Evolutionary conservation across 306 rosid genomes (phyloP).

Genomic region (Lablab purpureus): DNA sequence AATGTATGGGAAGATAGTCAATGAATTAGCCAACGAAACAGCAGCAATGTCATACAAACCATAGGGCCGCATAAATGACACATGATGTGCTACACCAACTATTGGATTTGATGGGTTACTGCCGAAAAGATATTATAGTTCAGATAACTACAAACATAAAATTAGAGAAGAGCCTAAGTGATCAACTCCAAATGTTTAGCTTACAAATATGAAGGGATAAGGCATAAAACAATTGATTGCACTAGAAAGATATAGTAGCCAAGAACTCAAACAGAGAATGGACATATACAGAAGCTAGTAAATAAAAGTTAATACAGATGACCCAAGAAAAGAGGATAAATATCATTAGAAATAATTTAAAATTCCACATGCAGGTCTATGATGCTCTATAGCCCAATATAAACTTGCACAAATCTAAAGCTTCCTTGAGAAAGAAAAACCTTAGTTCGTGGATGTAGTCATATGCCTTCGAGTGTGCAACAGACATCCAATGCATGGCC

Average conservation of each 20-base stretch:
- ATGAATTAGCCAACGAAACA: slow-evolving; percentile 78
- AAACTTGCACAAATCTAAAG: slow-evolving; percentile 44
- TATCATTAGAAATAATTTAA: slow-evolving; percentile 28
- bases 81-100: slow-evolving; percentile 93
- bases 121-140: slow-evolving; percentile 43
- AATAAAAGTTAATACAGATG: slow-evolving; percentile 4
- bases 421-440: slow-evolving; percentile 53
- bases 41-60: slow-evolving; percentile 91
- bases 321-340: slow-evolving; percentile 22
- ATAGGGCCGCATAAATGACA: slow-evolving; percentile 92
- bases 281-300: slow-evolving; percentile 2
- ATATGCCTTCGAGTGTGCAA: slow-evolving; percentile 93
- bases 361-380: background rate
- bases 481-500: slow-evolving; percentile 97
- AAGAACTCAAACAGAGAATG: slow-evolving; percentile 19
- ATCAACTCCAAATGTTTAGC: slow-evolving; percentile 36
- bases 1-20: slow-evolving; percentile 78
- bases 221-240: slow-evolving; percentile 25
- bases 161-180: slow-evolving; percentile 31
- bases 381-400: slow-evolving; percentile 3
- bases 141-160: slow-evolving; percentile 40
- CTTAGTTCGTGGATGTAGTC: slow-evolving; percentile 80
- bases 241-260: slow-evolving; percentile 1
- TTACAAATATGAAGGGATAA: slow-evolving; percentile 29
- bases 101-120: slow-evolving; percentile 61